Base-by-base conservation (phyloP, 164 flowering plant genomes). In the Berberis vulgaris region DNA sequence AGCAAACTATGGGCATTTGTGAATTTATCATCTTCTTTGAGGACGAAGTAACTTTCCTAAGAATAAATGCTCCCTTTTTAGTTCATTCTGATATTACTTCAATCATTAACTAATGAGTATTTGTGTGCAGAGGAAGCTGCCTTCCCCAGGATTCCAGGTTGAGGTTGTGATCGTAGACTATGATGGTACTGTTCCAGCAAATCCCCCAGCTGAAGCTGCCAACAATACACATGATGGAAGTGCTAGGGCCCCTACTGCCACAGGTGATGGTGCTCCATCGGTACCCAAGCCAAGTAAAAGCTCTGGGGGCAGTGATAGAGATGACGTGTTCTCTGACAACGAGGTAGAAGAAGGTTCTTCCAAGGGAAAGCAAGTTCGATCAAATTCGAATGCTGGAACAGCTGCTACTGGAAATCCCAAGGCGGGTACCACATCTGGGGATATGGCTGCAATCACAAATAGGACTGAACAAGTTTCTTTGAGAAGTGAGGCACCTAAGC, bases 71-170 rank as follows among this genome's bases (percentile, higher is more conserved):
- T 26, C 26, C 26, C 26, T 26, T 26, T 26, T 26, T 26, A 26
- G 40, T 7, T 67, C 26, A 3, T 7, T 7, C 12, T 10, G 8
- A 7, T 52, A 52, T 10, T 26, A 26, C 26, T 26, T 26, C 26
- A 26, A 26, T 26, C 26, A 26, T 26, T 0, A 26, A 26, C 26
- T 26, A 26, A 38, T 52, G 59, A 57, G 38, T 49, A 60, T 45
- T 61, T 4, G 6, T 56, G n/a, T 73, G 79, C 88, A 94, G 99
- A 85, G 99, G 70, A 94, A 94, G 80, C 69, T 94, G 62, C 97
- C 97, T 66, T 94, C 99, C 45, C 99, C 97, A 7, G 99, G 97
- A 47, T 89, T 94, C 69, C 91, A 83, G 78, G 90, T 94, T 38
- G 99, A 94, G 76, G 83, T 94, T 73, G 97, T 94, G 60, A 79